A percentile compares a stretch with the other conserved stretches of the same genome.
Conservation (phyloP, 345 rosid species). For the Salix viminalis region DNA sequence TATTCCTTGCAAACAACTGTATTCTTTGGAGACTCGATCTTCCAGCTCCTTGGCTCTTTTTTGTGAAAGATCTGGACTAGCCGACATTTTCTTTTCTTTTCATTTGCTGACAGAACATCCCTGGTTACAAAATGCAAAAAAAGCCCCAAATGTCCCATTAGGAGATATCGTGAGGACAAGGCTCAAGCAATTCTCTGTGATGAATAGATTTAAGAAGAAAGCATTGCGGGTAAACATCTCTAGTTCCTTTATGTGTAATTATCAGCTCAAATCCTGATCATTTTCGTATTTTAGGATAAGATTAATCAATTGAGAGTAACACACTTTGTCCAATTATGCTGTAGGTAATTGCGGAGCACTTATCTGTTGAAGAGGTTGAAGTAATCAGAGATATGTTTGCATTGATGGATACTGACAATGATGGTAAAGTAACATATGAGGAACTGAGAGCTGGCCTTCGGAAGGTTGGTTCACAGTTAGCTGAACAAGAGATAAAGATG, state of each 20-base stretch:
- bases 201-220: conserved; percentile 95
- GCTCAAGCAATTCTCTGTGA: conserved; percentile 86
- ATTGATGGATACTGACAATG: conserved; percentile 82
- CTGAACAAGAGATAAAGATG: conserved; percentile 92
- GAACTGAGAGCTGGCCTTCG: conserved; percentile 89
- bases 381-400: conserved; percentile 86
- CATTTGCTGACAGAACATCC: conserved; percentile 59
- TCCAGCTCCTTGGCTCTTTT: background rate
- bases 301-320: conserved; percentile 1
- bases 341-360: conserved; percentile 93
- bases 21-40: background rate
- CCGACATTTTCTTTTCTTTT: conserved; percentile 9
- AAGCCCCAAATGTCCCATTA: conserved; percentile 93
- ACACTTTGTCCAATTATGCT: conserved; percentile 19
- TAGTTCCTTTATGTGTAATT: conserved; percentile 4
- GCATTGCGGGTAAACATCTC: conserved; percentile 66
- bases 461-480: conserved; percentile 84
- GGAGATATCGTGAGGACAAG: conserved; percentile 94
- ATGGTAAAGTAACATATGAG: conserved; percentile 74
- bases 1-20: background rate
- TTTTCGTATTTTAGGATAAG: background rate
- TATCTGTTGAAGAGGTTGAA: conserved; percentile 80
- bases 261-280: background rate
- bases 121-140: conserved; percentile 90
- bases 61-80: conserved; percentile 5